Evolutionary conservation across 2,329 filamentous ascomycete species (phyloP).

Genomic region (Cercospora sesami): DNA sequence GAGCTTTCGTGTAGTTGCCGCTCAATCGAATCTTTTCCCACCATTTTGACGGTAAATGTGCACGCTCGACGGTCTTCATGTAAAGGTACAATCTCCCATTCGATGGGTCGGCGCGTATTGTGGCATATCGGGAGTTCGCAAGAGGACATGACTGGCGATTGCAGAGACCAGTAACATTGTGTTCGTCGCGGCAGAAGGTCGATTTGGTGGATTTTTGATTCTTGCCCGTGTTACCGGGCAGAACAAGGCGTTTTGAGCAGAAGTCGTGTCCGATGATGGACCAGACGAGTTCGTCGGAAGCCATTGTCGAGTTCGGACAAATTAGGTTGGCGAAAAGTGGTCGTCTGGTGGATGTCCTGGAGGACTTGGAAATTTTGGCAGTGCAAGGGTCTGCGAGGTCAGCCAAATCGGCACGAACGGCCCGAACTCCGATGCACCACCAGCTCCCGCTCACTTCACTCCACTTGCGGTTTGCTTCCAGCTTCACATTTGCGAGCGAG

Average conservation of each 20-base stretch:
- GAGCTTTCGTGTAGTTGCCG: conserved; percentile 84
- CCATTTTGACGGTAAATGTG: conserved; percentile 83
- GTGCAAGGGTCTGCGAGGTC: conserved; percentile 6
- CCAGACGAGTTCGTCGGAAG: conserved; percentile 97
- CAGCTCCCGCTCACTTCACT: not conserved
- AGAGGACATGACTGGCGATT: conserved; percentile 86
- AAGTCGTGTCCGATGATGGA: conserved; percentile 94
- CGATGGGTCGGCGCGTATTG: conserved; percentile 76
- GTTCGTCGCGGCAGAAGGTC: conserved; percentile 89
- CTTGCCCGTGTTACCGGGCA: conserved; percentile 34
- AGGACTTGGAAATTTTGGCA: conserved; percentile 10
- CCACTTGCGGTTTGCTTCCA: not conserved
- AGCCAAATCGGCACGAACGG: conserved; percentile 7
- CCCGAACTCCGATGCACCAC: not conserved
- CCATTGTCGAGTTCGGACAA: conserved; percentile 55
- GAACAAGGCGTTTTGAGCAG: conserved; percentile 91
- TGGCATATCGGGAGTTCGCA: conserved; percentile 90
- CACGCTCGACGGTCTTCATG: conserved; percentile 91
- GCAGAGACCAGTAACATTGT: conserved; percentile 62
- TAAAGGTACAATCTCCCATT: conserved; percentile 88
- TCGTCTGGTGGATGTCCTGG: not conserved
- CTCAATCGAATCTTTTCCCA: conserved; percentile 93
- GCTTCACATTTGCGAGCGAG: not conserved
- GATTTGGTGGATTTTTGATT: conserved; percentile 72
- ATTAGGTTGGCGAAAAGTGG: not conserved